Evolutionary conservation across 1,139 yeast genomes (phyloP).

Genomic region (Scheffersomyces cryptocercus): DNA sequence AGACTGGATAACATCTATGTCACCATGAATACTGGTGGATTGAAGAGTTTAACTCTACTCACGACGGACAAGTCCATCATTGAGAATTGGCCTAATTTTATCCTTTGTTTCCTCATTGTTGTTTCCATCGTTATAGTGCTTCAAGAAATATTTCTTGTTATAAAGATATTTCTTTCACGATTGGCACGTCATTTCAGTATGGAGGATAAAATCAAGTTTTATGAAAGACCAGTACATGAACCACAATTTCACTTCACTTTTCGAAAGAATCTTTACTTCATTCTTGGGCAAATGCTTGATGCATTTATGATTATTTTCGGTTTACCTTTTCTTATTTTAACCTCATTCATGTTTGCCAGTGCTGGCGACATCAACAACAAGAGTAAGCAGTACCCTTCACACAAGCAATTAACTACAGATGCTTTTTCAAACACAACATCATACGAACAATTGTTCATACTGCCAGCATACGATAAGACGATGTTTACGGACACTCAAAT

Average conservation of each 20-base stretch:
- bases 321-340: conserved; percentile 47
- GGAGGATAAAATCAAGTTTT: conserved; percentile 4
- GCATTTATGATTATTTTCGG: conserved; percentile 39
- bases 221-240: conserved; percentile 6
- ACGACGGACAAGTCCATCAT: conserved; percentile 24
- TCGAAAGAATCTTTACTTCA: conserved; percentile 25
- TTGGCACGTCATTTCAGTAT: conserved; percentile 10
- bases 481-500: conserved; percentile 15
- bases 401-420: conserved; percentile 15
- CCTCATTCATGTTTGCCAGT: conserved; percentile 37
- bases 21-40: conserved; percentile 35
- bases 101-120: conserved; percentile 35
- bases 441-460: conserved; percentile 23
- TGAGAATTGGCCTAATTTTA: conserved; percentile 46
- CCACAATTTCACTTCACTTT: conserved; percentile 11
- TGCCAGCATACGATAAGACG: conserved; percentile 25
- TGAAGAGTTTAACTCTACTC: conserved; percentile 31
- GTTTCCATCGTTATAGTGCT: conserved; percentile 21
- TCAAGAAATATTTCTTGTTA: conserved; percentile 23
- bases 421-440: conserved; percentile 30
- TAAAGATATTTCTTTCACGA: conserved; percentile 16
- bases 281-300: conserved; percentile 35
- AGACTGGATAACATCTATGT: conserved; percentile 36
- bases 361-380: conserved; percentile 18
- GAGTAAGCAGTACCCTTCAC: conserved; percentile 16